A percentile compares a stretch with the other conserved stretches of the same genome.
Evolutionary conservation across 2,329 filamentous ascomycete genomes (phyloP).

Genomic region (Xylariaceae sp.): DNA sequence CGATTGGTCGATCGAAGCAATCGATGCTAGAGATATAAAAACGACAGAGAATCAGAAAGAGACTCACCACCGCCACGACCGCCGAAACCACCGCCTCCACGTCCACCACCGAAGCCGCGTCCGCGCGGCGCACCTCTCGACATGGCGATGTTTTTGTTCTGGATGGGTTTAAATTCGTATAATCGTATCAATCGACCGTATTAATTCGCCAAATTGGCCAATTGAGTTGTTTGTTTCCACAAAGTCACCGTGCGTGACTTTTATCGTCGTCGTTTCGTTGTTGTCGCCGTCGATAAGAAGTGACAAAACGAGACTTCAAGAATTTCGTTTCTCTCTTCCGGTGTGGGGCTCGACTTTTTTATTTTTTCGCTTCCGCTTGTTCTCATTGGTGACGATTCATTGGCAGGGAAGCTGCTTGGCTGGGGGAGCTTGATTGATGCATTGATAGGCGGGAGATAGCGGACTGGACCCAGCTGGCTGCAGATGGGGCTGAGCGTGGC

Average conservation of each 20-base stretch:
- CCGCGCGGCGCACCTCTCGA: slow-evolving; percentile 34
- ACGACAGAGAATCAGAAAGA: not conserved
- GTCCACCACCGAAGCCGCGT: slow-evolving; percentile 27
- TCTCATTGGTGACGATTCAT: not conserved
- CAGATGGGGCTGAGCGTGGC: not conserved
- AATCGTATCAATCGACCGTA: not conserved
- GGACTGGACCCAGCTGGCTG: too few relatives aligned
- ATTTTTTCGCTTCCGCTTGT: not conserved
- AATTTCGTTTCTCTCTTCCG: not conserved
- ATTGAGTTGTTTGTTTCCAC: not conserved
- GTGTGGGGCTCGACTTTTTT: not conserved
- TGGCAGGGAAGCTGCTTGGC: not conserved
- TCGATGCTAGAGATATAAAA: not conserved
- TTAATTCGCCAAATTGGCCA: not conserved
- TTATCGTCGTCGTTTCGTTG: not conserved
- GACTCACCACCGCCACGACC: slow-evolving; percentile 27
- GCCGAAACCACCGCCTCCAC: slow-evolving; percentile 23
- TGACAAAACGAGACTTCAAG: too few relatives aligned
- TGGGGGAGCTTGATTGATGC: not conserved
- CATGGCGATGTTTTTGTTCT: slow-evolving; percentile 19
- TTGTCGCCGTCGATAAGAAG: not conserved
- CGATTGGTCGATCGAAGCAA: not conserved
- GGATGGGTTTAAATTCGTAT: not conserved
- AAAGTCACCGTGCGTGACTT: not conserved
- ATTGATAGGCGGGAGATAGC: not conserved